Evolutionary conservation across 2,329 filamentous ascomycete species (phyloP), one percentile per base, ranked within the genome.

Genomic region (Claviceps arundinis): DNA sequence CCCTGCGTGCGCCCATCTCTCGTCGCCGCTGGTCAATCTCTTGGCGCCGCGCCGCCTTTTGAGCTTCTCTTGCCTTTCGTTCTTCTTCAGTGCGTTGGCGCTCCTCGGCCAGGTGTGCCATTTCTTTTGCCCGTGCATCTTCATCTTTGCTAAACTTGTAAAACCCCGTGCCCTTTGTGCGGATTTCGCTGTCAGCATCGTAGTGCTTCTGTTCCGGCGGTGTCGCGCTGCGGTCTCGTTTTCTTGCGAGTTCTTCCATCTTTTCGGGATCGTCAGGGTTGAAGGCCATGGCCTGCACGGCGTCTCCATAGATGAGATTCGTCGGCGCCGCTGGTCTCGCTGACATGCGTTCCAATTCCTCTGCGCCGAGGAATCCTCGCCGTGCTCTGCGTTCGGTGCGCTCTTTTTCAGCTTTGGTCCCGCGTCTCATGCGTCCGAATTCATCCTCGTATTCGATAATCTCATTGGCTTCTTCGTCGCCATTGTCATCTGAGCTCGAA

Each of bases 371-470:
- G 2, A 76, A 69, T 7, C 76, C 72, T 51, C 79, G 77, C 47
- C 61, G 61, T 22, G 60, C 61, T 41, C 75, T 71, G 13, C 80
- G 77, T 58, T 85, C 77, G 58, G 85, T 75, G 6, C 76, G 76
- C 42, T 80, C 77, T 16, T 79, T 82, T 56, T 93, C 80, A 4
- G 81, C 77, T 47, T 78, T 77, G 0, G 87, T 91, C 17, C 85
- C 87, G 44, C 72, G 80, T 3, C 90, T 75, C 14, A 83, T 77
- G n/a, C 93, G 84, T 2, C 93, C 93, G 63, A 94, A 95, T 62
- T 97, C 93, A 66, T 98, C 93, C 50, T 85, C 78, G 64, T 88
- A 94, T 58, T 96, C 90, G 5, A 97, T 72, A n/a, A 87, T 67
- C 51, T 89, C 84, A 26, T 75, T 72, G 44, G 71, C 70, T 59